Conservation (phyloP, 2,329 filamentous ascomycete species). For the Dactylellina cionopaga region DNA sequence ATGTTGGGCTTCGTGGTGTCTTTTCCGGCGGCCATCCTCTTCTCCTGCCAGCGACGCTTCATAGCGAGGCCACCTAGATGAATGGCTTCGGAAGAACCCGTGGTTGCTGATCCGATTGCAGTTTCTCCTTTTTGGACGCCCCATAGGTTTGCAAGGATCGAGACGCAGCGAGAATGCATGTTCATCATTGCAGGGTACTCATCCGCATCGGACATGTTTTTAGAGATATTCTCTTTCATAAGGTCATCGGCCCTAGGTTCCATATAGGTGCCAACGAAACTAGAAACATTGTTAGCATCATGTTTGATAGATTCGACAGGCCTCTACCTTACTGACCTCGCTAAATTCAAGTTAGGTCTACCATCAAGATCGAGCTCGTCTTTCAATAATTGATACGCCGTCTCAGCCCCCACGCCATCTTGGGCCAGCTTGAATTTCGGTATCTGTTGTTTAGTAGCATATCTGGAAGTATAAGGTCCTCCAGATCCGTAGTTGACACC, state of each 20-base stretch:
- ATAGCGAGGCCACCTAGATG: conserved; percentile 76
- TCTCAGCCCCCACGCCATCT: conserved; percentile 64
- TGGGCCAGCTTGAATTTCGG: conserved; percentile 71
- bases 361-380: conserved; percentile 74
- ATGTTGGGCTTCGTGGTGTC: conserved; percentile 74
- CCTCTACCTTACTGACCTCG: not conserved
- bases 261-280: conserved; percentile 78
- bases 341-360: conserved; percentile 67
- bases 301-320: not conserved
- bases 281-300: conserved; percentile 54
- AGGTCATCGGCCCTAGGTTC: conserved; percentile 72
- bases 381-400: conserved; percentile 72
- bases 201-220: conserved; percentile 78
- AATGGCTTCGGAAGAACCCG: conserved; percentile 76
- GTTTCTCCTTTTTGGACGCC: conserved; percentile 70
- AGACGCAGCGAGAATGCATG: conserved; percentile 68
- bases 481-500: conserved; percentile 69
- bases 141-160: conserved; percentile 75
- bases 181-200: conserved; percentile 69
- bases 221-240: conserved; percentile 74
- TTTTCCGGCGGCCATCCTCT: conserved; percentile 69
- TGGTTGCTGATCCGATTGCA: conserved; percentile 75
- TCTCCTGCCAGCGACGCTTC: conserved; percentile 79
- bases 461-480: conserved; percentile 62
- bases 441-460: conserved; percentile 67